Evolutionary conservation across 1,139 yeast genomes (phyloP).

Genomic region (Saccharomycopsis crataegensis): DNA sequence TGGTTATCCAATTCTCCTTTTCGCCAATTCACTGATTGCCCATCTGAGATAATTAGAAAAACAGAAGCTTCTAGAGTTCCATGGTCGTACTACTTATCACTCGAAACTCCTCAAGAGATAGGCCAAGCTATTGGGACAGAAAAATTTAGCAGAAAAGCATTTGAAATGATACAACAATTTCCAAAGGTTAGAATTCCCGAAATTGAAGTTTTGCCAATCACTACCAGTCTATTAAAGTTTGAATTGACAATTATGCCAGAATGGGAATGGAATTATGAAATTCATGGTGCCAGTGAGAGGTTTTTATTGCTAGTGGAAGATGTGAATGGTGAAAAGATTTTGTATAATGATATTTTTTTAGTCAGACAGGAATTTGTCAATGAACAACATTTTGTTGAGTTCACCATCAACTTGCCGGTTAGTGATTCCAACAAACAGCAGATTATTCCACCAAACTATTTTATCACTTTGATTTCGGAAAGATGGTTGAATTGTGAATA

Average conservation of each 20-base stretch:
- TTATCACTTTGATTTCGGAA: slow-evolving; percentile 67
- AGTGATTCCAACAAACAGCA: slow-evolving; percentile 27
- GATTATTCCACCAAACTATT: slow-evolving; percentile 69
- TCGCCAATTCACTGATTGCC: slow-evolving; percentile 68
- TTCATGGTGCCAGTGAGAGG: slow-evolving; percentile 61
- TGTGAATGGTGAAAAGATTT: slow-evolving; percentile 69
- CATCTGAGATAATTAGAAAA: slow-evolving; percentile 59
- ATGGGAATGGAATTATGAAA: slow-evolving; percentile 65
- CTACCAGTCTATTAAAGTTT: slow-evolving; percentile 56
- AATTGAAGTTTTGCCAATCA: slow-evolving; percentile 68
- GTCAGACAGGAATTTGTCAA: slow-evolving; percentile 43
- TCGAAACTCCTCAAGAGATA: slow-evolving; percentile 61
- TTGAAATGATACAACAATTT: slow-evolving; percentile 58
- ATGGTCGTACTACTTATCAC: slow-evolving; percentile 68
- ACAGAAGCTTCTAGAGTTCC: slow-evolving; percentile 81
- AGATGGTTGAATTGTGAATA: slow-evolving; percentile 77
- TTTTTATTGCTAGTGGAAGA: slow-evolving; percentile 76
- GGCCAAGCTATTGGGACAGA: slow-evolving; percentile 77
- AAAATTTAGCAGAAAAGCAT: slow-evolving; percentile 55
- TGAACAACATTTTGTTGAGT: slow-evolving; percentile 53
- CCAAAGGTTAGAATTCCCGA: slow-evolving; percentile 51
- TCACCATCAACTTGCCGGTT: slow-evolving; percentile 45
- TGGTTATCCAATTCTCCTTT: slow-evolving; percentile 87
- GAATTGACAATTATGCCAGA: slow-evolving; percentile 61
- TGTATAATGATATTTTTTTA: slow-evolving; percentile 49